phyloP scores from a whole-genome alignment of 1,284 basidiomycete species.

The Sphagnurus paluster region DNA sequence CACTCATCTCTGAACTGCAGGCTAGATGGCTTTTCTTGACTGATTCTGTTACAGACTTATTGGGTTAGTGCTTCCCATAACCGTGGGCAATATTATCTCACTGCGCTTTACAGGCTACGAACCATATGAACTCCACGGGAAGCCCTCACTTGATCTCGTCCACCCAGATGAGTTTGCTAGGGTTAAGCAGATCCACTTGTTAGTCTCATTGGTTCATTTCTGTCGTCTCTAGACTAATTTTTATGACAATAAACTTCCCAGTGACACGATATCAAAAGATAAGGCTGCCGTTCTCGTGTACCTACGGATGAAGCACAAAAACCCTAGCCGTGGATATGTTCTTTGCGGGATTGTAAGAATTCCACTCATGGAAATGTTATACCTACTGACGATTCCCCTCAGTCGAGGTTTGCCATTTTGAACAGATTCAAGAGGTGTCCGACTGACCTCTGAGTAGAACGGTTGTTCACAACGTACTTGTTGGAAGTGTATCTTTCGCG shows the following conservation, averaged over 20 bases:
- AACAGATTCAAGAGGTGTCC: conserved; percentile 16
- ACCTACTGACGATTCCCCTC: conserved; percentile 2
- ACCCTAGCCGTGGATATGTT: conserved; percentile 69
- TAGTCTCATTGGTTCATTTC: conserved; percentile 22
- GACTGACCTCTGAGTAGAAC: conserved; percentile 43
- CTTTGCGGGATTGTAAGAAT: conserved; percentile 66
- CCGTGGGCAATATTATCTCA: background rate
- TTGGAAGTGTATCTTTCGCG: conserved; percentile 73
- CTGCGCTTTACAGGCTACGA: conserved; percentile 50
- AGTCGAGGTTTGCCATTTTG: conserved; percentile 34
- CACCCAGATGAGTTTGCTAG: conserved; percentile 72
- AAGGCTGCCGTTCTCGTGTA: conserved; percentile 76
- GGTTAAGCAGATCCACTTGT: conserved; percentile 69
- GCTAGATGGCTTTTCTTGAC: conserved; percentile 71
- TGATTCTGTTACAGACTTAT: conserved; percentile 66
- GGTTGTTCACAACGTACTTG: conserved; percentile 71
- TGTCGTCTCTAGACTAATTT: background rate
- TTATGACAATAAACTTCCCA: conserved; percentile 27
- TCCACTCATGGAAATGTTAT: conserved; percentile 7
- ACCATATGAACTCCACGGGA: conserved; percentile 64
- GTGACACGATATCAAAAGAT: conserved; percentile 71
- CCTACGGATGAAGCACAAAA: conserved; percentile 71
- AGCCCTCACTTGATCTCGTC: conserved; percentile 66
- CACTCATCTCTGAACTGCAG: conserved; percentile 33
- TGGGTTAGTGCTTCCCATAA: conserved; percentile 45